Base-by-base conservation (phyloP, 768 basidiomycete genomes). In the Kwoniella newhampshirensis region DNA sequence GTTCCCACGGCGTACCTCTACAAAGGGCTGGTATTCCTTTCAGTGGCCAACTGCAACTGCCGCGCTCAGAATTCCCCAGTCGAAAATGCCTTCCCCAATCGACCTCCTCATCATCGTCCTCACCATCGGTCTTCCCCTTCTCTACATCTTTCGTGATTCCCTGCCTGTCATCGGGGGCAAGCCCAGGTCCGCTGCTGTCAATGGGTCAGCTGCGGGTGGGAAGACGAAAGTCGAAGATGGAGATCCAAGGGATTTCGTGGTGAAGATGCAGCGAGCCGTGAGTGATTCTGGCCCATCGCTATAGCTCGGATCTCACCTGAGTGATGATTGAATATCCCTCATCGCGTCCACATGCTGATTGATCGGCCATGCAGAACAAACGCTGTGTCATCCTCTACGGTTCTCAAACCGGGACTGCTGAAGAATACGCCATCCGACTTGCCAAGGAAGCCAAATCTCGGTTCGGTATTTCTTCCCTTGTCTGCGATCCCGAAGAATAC, bases 401-500 rank as follows among this genome's bases (percentile, higher is more conserved):
- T 56, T 97, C 94, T 20, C 94, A 99, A 75, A 99, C 94, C 0
- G 94, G 94, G 55, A 99, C 94, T 15, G 94, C 94, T 1, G 96
- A 98, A 77, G 94, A 99, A 77, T 96, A 77, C 62, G 93, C 93
- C 39, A 91, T 94, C 66, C 88, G 96, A 76, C 83, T 99, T 9
- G 94, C 94, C 13, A 98, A 98, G 80, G 94, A 99, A 75, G 91
- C 91, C 37, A 99, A 99, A 79, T 83, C 89, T 59, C 91, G 94
- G 73, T 99, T 90, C 62, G 94, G 94, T 46, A 82, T 97, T 15
- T 87, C 91, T 9, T 96, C 92, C 6, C 86, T 98, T 52, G 94
- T 99, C 15, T 96, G 92, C 71, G 94, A 99, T 73, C 92, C 93
- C 2, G 96, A 99, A 77, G 94, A 99, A 77, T 97, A 97, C 76